phyloP scores from a whole-genome alignment of 2,329 filamentous ascomycete genomes.

The Microsporum ferrugineum region DNA sequence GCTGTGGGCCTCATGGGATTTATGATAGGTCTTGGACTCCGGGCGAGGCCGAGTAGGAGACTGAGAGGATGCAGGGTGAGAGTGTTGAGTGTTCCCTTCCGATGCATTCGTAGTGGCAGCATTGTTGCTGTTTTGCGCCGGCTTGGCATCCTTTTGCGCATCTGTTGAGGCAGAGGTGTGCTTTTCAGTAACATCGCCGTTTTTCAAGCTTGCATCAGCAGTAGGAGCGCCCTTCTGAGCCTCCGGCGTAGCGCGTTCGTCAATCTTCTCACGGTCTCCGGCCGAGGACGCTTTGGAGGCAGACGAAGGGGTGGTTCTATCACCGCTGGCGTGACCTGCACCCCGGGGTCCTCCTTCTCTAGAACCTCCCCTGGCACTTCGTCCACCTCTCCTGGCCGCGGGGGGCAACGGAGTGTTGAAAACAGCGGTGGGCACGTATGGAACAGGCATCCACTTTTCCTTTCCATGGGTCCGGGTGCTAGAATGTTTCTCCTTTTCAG shows the following conservation, averaged over 20 bases:
- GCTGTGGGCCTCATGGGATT: conserved; percentile 12
- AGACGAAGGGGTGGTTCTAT: conserved; percentile 17
- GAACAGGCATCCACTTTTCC: conserved; percentile 73
- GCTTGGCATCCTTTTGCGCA: not conserved
- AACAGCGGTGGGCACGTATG: conserved; percentile 70
- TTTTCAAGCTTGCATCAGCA: conserved; percentile 1
- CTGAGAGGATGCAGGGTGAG: conserved; percentile 23
- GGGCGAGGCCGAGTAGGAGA: conserved; percentile 23
- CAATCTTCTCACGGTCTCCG: not conserved
- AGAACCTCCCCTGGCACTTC: conserved; percentile 43
- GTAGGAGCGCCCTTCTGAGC: not conserved
- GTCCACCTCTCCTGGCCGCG: conserved; percentile 43
- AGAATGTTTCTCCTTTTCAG: conserved; percentile 51
- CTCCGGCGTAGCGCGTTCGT: not conserved
- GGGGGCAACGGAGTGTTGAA: conserved; percentile 68
- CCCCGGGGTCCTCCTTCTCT: conserved; percentile 40
- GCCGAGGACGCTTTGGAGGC: conserved; percentile 19
- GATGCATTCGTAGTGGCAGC: not conserved
- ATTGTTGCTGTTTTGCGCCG: not conserved
- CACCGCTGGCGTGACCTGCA: conserved; percentile 25
- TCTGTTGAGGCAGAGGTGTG: not conserved
- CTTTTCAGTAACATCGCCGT: not conserved
- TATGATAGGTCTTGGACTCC: conserved; percentile 26
- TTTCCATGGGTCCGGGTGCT: conserved; percentile 52
- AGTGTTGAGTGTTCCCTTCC: conserved; percentile 14